Percentiles rank a stretch among this genome's conserved stretches.
Conservation (phyloP, 75 land plant species). For the Pinus taeda region DNA sequence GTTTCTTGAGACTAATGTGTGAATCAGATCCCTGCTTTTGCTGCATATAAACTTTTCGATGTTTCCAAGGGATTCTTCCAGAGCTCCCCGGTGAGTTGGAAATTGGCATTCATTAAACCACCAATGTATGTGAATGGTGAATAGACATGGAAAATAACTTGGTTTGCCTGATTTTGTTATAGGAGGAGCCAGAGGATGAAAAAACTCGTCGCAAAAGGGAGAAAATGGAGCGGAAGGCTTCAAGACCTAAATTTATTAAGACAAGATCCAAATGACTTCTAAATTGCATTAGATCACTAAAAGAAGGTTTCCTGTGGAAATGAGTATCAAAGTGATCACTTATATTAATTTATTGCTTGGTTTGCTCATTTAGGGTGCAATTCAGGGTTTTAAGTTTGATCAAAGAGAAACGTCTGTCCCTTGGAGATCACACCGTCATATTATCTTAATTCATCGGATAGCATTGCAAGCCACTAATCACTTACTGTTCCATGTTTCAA, state of each 20-base stretch:
- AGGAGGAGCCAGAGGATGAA: conserved; percentile 66
- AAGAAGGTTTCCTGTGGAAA: too few relatives aligned
- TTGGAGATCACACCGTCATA: too few relatives aligned
- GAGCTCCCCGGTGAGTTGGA: conserved; percentile 50
- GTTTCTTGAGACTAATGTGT: not conserved
- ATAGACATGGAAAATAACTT: not conserved
- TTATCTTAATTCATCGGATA: too few relatives aligned
- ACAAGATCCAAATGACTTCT: conserved; percentile 28
- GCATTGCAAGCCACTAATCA: too few relatives aligned
- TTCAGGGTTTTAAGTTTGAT: too few relatives aligned
- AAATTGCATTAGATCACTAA: not conserved
- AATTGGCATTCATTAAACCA: not conserved
- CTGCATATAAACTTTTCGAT: conserved; percentile 42
- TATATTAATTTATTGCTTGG: too few relatives aligned
- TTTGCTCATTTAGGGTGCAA: too few relatives aligned
- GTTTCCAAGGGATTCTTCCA: conserved; percentile 40
- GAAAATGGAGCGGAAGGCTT: conserved; percentile 65
- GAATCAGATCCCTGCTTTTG: conserved; percentile 70
- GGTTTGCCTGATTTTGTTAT: conserved; percentile 18
- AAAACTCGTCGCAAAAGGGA: conserved; percentile 75
- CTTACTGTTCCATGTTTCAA: too few relatives aligned
- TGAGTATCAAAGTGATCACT: too few relatives aligned
- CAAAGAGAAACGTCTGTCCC: too few relatives aligned
- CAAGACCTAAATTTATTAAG: conserved; percentile 42
- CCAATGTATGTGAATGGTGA: not conserved